These are phyloP conservation scores for Wickerhamiella parazyma DNA, from an alignment of 805 yeast genomes.

Conservation along the genomic window DNA sequence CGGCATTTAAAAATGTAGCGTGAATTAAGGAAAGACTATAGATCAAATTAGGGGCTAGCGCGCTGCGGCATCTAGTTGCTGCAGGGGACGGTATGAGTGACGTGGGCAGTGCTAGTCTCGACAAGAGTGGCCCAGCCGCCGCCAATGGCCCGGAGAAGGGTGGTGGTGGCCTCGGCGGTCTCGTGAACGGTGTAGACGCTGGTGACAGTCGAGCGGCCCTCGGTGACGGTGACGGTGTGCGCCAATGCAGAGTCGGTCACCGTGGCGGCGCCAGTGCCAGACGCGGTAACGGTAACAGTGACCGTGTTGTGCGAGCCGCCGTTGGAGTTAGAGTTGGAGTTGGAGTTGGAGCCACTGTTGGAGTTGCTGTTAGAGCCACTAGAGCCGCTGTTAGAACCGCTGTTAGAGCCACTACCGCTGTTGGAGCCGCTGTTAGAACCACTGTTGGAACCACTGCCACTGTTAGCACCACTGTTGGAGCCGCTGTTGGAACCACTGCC, in stretches of 20 bases:
- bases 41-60: no score
- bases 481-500: conserved; percentile 1
- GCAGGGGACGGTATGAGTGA: conserved; percentile 1
- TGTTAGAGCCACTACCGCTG: not conserved
- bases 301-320: not conserved
- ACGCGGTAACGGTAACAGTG: conserved; percentile 2
- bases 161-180: not conserved
- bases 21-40: no score
- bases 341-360: not conserved
- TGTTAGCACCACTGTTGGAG: no score
- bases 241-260: not conserved
- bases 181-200: not conserved
- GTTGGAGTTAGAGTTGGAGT: not conserved
- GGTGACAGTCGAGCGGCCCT: conserved; percentile 1
- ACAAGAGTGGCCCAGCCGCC: no score
- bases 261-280: not conserved
- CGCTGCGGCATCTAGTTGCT: no score
- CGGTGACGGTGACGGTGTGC: not conserved
- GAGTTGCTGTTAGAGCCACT: not conserved
- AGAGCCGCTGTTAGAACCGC: not conserved
- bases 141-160: not conserved
- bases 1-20: no score
- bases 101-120: conserved; percentile 1
- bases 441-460: not conserved
- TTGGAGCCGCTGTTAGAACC: not conserved